Evolutionary conservation across 1,139 yeast genomes (phyloP), one percentile per base, ranked within the genome.

Genomic region (Saccharomycopsis phalli): DNA sequence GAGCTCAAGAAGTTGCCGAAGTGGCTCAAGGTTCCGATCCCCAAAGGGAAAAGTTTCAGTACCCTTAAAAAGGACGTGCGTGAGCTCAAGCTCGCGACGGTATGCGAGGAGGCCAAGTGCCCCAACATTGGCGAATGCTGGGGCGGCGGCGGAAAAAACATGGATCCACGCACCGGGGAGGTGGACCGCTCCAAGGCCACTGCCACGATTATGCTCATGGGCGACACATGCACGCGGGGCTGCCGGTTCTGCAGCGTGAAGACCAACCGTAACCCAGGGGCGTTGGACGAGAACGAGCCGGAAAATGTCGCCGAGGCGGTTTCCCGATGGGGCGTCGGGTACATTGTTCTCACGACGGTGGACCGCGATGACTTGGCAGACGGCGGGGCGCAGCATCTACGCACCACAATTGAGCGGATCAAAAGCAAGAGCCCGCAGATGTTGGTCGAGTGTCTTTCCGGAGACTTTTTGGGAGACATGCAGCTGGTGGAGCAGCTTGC

Each of bases 81-180:
- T 47, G 96, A 93, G 48, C 65, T 93, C 47, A 86, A 86, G 49
- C 66, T 93, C 42, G 82, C 95, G 31, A 88, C 98, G 0, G 99
- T 93, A 23, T 93, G 99, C 63, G 97, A 91, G 59, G 98, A 91
- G 56, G 98, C 98, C 7, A 80, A 91, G 55, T 93, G 99, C 62
- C 99, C 99, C 16, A 93, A 93, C 58, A 93, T 93, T 47, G 96
- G 97, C 39, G 99, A 93, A 60, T 93, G 99, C 62, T 93, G 99
- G 99, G 97, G 98, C 41, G 98, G 98, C 26, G 48, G 48, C 14
- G 45, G 46, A n/a, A 44, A 44, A 17, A 42, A 41, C 22, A 10
- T 41, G 5, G 39, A 44, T 25, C 35, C 34, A 13, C 35, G 31
- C 18, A 38, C 47, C n/a, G 47, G 47, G 14, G 43, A 41, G 19